phyloP scores from a whole-genome alignment of 2,329 filamentous ascomycete genomes.

The Clarireedia paspali region DNA sequence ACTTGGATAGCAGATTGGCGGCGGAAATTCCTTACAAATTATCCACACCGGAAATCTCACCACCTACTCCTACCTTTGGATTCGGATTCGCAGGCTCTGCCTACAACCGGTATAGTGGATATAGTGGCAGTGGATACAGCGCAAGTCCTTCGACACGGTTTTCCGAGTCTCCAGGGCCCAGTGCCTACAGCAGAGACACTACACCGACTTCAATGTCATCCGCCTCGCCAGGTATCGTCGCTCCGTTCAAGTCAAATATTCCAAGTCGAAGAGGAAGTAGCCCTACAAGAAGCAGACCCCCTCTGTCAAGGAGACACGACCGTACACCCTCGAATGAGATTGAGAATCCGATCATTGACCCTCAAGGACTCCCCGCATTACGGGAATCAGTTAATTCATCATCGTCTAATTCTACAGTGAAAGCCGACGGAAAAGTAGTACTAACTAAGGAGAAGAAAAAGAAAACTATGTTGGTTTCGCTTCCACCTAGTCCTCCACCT shows the following conservation, averaged over 20 bases:
- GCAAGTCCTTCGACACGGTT: constrained; percentile 69
- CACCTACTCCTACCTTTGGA: constrained; percentile 54
- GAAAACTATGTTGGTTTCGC: constrained; percentile 37
- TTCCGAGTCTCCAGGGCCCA: constrained; percentile 62
- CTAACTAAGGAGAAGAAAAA: constrained; percentile 31
- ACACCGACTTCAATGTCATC: constrained; percentile 74
- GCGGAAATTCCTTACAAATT: constrained; percentile 47
- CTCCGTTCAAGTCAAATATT: constrained; percentile 33
- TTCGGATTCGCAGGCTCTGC: constrained; percentile 28
- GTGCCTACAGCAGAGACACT: constrained; percentile 67
- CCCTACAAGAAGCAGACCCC: constrained; percentile 48
- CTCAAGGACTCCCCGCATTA: constrained; percentile 54
- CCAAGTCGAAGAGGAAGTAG: constrained; percentile 46
- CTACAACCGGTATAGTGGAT: constrained; percentile 30
- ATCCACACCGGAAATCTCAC: constrained; percentile 57
- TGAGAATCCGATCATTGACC: constrained; percentile 40
- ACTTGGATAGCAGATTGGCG: constrained; percentile 26
- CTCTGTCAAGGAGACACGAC: constrained; percentile 49
- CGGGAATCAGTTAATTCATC: constrained; percentile 66
- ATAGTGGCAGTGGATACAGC: constrained; percentile 46
- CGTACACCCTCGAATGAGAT: constrained; percentile 46
- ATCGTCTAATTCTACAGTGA: constrained; percentile 62
- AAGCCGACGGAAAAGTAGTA: constrained; percentile 41
- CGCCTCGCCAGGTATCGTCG: constrained; percentile 57
- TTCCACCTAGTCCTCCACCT: constrained; percentile 53